These are phyloP conservation scores for Penicillium palitans DNA, from an alignment of 2,329 filamentous ascomycete species.

Conservation along the genomic window DNA sequence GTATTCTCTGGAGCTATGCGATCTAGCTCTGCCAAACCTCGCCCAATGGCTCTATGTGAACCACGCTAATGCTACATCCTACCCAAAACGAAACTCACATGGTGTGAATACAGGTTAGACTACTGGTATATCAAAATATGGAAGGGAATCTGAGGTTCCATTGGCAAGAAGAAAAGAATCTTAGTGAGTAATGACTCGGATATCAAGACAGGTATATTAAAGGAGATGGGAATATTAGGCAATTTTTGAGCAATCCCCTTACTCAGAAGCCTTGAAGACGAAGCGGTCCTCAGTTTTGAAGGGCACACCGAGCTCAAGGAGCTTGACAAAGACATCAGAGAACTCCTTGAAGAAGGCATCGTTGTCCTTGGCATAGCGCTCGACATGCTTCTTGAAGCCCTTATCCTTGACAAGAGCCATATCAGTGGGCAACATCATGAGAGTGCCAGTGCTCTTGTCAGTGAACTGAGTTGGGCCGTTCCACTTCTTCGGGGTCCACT, in stretches of 20 bases:
- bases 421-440: slow-evolving; percentile 98
- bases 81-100: not conserved
- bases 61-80: not conserved
- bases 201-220: slow-evolving; percentile 22
- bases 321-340: slow-evolving; percentile 70
- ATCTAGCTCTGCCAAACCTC: not conserved
- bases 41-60: not conserved
- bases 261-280: slow-evolving; percentile 62
- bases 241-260: slow-evolving; percentile 17
- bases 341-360: slow-evolving; percentile 95
- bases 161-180: not conserved
- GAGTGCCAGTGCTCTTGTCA: slow-evolving; percentile 78
- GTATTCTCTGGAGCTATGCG: not conserved
- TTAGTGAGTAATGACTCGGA: slow-evolving; percentile 18
- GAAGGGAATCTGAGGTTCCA: not conserved
- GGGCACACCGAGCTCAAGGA: slow-evolving; percentile 93
- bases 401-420: slow-evolving; percentile 86
- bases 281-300: slow-evolving; percentile 66
- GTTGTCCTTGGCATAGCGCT: slow-evolving; percentile 89
- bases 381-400: slow-evolving; percentile 74
- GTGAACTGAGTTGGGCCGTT: slow-evolving; percentile 87
- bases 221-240: not conserved
- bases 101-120: not conserved
- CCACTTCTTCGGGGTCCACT: slow-evolving; percentile 92
- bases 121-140: not conserved